Evolutionary conservation across 106 monocot species (phyloP), one percentile per base, ranked within the genome.

Genomic region (Dendrobium catenatum): DNA sequence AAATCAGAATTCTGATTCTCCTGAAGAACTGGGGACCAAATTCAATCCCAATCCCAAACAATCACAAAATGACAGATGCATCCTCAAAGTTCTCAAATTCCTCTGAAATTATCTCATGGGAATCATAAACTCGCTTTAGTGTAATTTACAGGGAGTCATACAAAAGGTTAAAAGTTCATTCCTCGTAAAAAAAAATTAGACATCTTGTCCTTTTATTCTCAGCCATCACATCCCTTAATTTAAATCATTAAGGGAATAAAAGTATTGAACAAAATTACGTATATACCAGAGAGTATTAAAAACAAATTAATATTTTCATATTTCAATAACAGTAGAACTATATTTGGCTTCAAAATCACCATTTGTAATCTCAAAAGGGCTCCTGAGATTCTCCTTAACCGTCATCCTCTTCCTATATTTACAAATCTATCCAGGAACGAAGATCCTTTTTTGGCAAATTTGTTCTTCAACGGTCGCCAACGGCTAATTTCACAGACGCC

Each of bases 401-500:
- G 4, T 7, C 76, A 0, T 48, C 75, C 20, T 74, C 20, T 49
- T 49, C 24, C n/a, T 76, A 26, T 76, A 47, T 76, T n/a, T 76
- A 76, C 49, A 76, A 43, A 48, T 26, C 20, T 48, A 51, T 10
- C 22, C 20, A 76, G 2, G 10, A 27, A 76, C 27, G 4, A 37
- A 48, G 4, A 26, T 76, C 46, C 13, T 22, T 76, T 76, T 41
- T 24, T 76, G 15, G 19, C 47, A 9, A 13, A 19, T 9, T 0
- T 13, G 49, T 11, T 13, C 49, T 24, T 76, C 27, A 49, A 76
- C 76, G 22, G 49, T n/a, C 26, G 42, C 10, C 76, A 51, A 76
- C 79, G 55, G 86, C 83, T 22, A 93, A 40, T 4, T 75, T 46
- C 67, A 90, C 90, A 17, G 77, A 51, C 19, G 64, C 59, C 27